Percentiles rank a stretch among this genome's conserved stretches.
Conservation (phyloP, 441 rosid genomes). For the Erodium texanum region DNA sequence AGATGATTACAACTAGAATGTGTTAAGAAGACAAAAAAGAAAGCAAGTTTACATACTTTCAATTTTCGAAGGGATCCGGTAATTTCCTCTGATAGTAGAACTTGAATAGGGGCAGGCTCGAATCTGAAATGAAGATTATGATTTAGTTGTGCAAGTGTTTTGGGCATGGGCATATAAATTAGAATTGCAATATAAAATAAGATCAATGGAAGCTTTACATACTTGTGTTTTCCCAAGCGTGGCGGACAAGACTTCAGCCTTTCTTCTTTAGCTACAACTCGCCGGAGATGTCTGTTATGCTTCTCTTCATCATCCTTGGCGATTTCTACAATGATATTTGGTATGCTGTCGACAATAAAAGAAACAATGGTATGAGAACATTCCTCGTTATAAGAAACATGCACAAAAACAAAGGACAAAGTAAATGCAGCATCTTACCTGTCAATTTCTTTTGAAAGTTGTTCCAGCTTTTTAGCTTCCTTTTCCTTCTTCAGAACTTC, state of each 20-base stretch:
- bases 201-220: constrained; percentile 16
- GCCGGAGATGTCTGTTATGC: constrained; percentile 44
- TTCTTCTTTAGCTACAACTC: constrained; percentile 54
- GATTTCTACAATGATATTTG: constrained; percentile 62
- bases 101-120: constrained; percentile 77
- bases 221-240: constrained; percentile 87
- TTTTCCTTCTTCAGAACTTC: constrained; percentile 31
- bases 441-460: constrained; percentile 53
- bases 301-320: constrained; percentile 66
- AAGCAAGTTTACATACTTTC: constrained; percentile 35
- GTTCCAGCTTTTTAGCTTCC: constrained; percentile 34
- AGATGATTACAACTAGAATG: background rate
- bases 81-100: constrained; percentile 74
- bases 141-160: background rate
- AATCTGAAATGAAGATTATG: constrained; percentile 34
- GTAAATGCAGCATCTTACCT: constrained; percentile 24
- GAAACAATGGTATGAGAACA: background rate
- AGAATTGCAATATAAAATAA: background rate
- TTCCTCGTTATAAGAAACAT: background rate
- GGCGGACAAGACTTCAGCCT: constrained; percentile 66
- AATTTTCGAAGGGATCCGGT: constrained; percentile 77
- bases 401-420: background rate
- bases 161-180: too few species aligned
- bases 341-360: constrained; percentile 34
- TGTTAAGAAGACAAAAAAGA: background rate